These are phyloP conservation scores for Phytophthora fragariae DNA, from an alignment of 352 stramenopile species.

Conservation along the genomic window DNA sequence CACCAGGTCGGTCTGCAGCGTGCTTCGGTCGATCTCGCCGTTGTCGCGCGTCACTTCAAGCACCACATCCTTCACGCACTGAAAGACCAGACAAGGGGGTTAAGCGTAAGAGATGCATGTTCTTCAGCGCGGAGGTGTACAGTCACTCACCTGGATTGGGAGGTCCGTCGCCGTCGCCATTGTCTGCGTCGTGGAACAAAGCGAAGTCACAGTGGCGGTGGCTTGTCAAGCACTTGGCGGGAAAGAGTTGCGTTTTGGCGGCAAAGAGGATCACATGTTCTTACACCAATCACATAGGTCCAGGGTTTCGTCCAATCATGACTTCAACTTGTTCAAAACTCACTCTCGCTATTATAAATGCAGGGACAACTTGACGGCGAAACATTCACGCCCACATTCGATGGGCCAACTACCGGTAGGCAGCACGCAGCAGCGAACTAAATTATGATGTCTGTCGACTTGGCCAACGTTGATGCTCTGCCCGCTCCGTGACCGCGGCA, in stretches of 20 bases:
- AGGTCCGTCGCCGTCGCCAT: slow-evolving; percentile 38
- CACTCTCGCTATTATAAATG: neutral
- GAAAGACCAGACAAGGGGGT: neutral
- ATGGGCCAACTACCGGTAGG: neutral
- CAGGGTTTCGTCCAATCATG: slow-evolving; percentile 27
- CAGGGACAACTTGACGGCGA: neutral
- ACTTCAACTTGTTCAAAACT: slow-evolving; percentile 37
- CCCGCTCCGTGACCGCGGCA: slow-evolving; percentile 64
- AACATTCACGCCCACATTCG: slow-evolving; percentile 12
- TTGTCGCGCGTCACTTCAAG: slow-evolving; percentile 60
- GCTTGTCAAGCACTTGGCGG: slow-evolving; percentile 33
- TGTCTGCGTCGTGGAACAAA: slow-evolving; percentile 15
- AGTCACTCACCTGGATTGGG: slow-evolving; percentile 33
- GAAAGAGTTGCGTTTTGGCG: slow-evolving; percentile 43
- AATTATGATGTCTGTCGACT: neutral
- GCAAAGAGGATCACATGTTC: slow-evolving; percentile 37
- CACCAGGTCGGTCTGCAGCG: slow-evolving; percentile 52
- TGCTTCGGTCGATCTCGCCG: slow-evolving; percentile 44
- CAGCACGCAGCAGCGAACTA: slow-evolving; percentile 1
- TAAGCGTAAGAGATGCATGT: neutral
- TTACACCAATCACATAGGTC: slow-evolving; percentile 23
- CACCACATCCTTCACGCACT: slow-evolving; percentile 68
- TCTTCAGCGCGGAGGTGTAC: neutral
- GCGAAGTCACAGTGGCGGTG: slow-evolving; percentile 10
- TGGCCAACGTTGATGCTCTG: neutral